Conservation (phyloP, 2,329 filamentous ascomycete genomes). For the Cytospora piceicola region DNA sequence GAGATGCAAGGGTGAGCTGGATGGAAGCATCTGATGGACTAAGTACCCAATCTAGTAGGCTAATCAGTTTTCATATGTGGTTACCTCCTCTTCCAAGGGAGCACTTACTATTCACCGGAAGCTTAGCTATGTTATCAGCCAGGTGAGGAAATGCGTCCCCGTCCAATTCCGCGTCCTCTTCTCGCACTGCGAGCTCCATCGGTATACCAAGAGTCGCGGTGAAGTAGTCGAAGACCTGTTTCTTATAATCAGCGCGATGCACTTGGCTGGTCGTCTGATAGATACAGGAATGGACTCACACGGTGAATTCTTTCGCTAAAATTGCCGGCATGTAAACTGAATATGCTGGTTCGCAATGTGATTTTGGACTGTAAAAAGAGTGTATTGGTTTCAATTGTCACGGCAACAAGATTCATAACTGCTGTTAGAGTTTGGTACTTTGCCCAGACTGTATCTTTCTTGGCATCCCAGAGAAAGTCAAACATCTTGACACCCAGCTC, state of each 20-base stretch:
- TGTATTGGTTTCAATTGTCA: neutral
- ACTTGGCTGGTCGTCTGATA: too few relatives aligned
- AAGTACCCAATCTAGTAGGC: too few relatives aligned
- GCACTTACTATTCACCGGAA: too few relatives aligned
- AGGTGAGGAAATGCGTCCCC: neutral
- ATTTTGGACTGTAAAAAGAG: constrained; percentile 2
- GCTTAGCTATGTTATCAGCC: too few relatives aligned
- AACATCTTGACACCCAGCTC: constrained; percentile 3
- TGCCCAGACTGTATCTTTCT: neutral
- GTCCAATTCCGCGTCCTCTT: neutral
- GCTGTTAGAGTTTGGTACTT: constrained; percentile 1
- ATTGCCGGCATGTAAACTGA: neutral
- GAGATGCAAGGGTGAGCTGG: too few relatives aligned
- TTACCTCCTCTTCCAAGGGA: too few relatives aligned
- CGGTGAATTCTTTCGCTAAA: neutral
- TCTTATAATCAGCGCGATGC: too few relatives aligned
- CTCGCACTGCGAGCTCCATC: neutral
- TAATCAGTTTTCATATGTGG: too few relatives aligned
- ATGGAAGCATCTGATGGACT: too few relatives aligned
- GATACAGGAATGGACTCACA: too few relatives aligned
- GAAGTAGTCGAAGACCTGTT: neutral
- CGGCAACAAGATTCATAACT: neutral
- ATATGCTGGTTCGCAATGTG: neutral
- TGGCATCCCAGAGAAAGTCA: neutral
- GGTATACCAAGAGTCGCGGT: constrained; percentile 6